A percentile compares a stretch with the other conserved stretches of the same genome.
These are phyloP conservation scores for Mycena indigotica DNA, from an alignment of 768 basidiomycete genomes.

Conservation along the genomic window DNA sequence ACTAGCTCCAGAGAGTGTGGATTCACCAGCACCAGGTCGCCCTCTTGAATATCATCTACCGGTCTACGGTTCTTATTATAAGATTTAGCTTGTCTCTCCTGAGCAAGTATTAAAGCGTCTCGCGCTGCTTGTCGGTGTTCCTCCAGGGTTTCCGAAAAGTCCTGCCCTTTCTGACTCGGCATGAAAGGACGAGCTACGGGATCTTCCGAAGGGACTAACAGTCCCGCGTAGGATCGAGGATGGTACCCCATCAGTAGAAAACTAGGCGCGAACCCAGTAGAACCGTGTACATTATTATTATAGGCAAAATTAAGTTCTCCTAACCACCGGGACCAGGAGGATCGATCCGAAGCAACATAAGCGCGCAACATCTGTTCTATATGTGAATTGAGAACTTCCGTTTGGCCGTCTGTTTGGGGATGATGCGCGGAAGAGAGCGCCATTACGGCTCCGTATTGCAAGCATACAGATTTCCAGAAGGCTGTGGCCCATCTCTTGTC, in stretches of 20 bases:
- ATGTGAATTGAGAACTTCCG: slow-evolving; percentile 29
- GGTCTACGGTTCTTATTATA: slow-evolving; percentile 24
- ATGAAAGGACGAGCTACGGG: slow-evolving; percentile 8
- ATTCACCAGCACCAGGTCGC: slow-evolving; percentile 27
- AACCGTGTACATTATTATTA: slow-evolving; percentile 30
- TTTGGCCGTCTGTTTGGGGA: no score
- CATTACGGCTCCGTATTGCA: slow-evolving; percentile 2
- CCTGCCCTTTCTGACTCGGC: slow-evolving; percentile 11
- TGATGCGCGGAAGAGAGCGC: slow-evolving; percentile 35
- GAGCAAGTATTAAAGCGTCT: slow-evolving; percentile 23
- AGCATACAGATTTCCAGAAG: slow-evolving; percentile 17
- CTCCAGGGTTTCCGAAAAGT: slow-evolving; percentile 7
- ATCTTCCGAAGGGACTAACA: slow-evolving; percentile 1
- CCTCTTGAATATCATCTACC: slow-evolving; percentile 7
- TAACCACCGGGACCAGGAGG: slow-evolving; percentile 30
- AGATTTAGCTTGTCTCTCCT: slow-evolving; percentile 25
- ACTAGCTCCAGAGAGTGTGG: slow-evolving; percentile 27
- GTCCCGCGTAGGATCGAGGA: slow-evolving; percentile 16
- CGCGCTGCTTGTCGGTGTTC: slow-evolving; percentile 8
- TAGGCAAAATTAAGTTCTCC: slow-evolving; percentile 31
- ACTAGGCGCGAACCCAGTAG: slow-evolving; percentile 29
- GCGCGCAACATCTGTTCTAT: slow-evolving; percentile 34
- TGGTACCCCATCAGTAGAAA: slow-evolving; percentile 33
- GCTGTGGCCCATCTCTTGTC: no score
- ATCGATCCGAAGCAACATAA: slow-evolving; percentile 28